Evolutionary conservation across 257 asterid species (phyloP), one percentile per base, ranked within the genome.

Genomic region (Fraxinus quadrangulata): DNA sequence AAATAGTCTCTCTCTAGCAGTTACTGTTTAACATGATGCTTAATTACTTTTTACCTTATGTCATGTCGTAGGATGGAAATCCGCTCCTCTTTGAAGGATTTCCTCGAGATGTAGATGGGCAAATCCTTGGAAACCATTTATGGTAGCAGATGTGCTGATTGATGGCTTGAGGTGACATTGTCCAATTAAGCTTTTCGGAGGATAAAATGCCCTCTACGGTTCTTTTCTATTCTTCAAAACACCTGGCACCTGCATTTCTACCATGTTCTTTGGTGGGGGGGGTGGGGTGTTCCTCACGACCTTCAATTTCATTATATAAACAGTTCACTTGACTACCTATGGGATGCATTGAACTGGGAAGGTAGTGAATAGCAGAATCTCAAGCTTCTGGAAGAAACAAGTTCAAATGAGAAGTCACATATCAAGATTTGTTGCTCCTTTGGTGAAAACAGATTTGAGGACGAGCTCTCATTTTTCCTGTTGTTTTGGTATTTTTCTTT

Each of bases 61-160:
- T 83, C 10, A 13, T 74, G 37, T 77, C 70, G 59, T 75, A 93
- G 98, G 99, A 95, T 37, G 95, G 82, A 67, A 83, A 81, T 56
- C 87, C 84, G 28, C 83, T 83, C 3, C 91, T 86, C 94, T 37
- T 82, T 95, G 75, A 85, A 87, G 85, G 99, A 95, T 75, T 93
- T 89, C 59, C 85, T 95, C 77, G 85, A 88, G 86, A 82, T 89
- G 87, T 90, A 90, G 82, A 68, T 70, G 54, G 56, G 37, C 4
- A 28, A 68, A 73, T 40, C 61, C 71, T 70, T 72, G 65, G 10
- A 24, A 40, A 65, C 77, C 16, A 21, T 31, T 33, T 56, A 23
- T 30, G 80, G 49, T 67, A 73, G 74, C 26, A 33, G 1, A 36
- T 9, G 68, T 33, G 68, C n/a, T 3, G 34, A 42, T 68, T 68